Evolutionary conservation across 2,329 filamentous ascomycete genomes (phyloP).

Genomic region (Colletotrichum caudatum): DNA sequence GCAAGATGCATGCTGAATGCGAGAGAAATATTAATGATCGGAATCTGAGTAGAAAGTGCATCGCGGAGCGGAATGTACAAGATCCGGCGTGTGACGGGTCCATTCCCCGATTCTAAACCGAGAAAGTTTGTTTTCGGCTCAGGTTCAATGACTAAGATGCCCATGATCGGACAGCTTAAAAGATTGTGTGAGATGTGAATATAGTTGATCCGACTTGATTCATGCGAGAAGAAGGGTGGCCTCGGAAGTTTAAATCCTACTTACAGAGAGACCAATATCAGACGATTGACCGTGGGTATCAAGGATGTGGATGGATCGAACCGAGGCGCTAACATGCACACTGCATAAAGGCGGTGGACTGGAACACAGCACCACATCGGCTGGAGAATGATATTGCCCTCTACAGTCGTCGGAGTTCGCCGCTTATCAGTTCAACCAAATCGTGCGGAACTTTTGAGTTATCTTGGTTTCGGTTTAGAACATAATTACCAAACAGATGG

Average conservation of each 20-base stretch:
- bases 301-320: conserved; percentile 9
- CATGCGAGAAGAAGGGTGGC: neutral
- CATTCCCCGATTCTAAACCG: conserved; percentile 53
- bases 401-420: conserved; percentile 17
- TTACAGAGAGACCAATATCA: neutral
- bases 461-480: neutral
- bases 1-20: conserved; percentile 53
- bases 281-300: neutral
- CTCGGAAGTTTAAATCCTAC: neutral
- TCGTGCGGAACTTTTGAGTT: neutral
- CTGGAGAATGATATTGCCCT: neutral
- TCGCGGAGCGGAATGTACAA: conserved; percentile 53
- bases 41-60: conserved; percentile 59
- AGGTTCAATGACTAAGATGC: neutral
- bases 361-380: neutral
- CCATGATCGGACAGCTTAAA: neutral
- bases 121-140: conserved; percentile 47
- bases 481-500: too few species aligned
- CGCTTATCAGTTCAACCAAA: neutral
- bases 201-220: neutral
- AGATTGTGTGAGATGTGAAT: too few species aligned
- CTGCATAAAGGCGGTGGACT: neutral
- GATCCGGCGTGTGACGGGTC: conserved; percentile 53
- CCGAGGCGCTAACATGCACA: conserved; percentile 10
- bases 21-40: conserved; percentile 63